Evolutionary conservation across 164 flowering plant genomes (phyloP).

Genomic region (Litsea cubeba): DNA sequence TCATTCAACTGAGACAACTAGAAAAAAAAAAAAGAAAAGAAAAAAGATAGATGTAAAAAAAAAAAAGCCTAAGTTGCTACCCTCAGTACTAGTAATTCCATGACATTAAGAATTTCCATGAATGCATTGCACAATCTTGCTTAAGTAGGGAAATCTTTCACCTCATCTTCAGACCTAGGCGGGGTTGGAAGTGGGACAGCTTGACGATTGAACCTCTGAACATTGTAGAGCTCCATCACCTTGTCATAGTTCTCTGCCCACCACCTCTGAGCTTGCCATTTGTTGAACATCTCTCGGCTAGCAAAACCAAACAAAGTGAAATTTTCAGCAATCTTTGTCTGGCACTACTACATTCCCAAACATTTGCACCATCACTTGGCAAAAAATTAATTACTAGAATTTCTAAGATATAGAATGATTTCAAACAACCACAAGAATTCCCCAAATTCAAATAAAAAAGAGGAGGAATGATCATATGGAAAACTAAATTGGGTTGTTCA

Average conservation of each 20-base stretch:
- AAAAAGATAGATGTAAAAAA: no score
- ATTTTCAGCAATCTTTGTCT: not conserved
- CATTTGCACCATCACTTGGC: not conserved
- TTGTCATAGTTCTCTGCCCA: conserved; percentile 96
- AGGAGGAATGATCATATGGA: no score
- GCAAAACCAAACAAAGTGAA: conserved; percentile 12
- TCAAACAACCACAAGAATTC: no score
- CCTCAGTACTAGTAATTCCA: no score
- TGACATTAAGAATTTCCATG: no score
- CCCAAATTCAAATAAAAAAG: no score
- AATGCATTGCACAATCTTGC: no score
- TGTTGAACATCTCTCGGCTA: conserved; percentile 95
- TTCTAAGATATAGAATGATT: no score
- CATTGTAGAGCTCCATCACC: conserved; percentile 96
- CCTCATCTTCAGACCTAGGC: conserved; percentile 84
- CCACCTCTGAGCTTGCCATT: conserved; percentile 99
- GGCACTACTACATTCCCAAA: not conserved
- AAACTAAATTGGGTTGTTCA: no score
- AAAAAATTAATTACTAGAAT: not conserved
- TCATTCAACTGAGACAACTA: no score
- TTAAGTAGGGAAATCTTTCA: conserved; percentile 11
- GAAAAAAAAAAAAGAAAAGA: no score
- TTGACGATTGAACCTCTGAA: conserved; percentile 70
- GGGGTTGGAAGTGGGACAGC: conserved; percentile 69
- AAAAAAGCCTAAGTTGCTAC: no score